These are phyloP conservation scores for barrel medic (Medicago truncatula) DNA, from an alignment of 306 rosid genomes.

Conservation along the genomic window MtrunA17r5.0-ANR NC_053042.1:2550501-2551000, in stretches of 20 bases:
- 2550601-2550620: too few species aligned
- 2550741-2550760: neutral
- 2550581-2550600: too few species aligned
- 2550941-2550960: neutral
- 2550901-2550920: neutral
- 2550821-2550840: neutral
- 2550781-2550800: slow-evolving; percentile 29
- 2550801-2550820: slow-evolving; percentile 17
- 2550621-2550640: too few species aligned
- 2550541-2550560: too few species aligned
- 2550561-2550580: too few species aligned
- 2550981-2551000: too few species aligned
- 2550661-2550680: too few species aligned
- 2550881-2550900: neutral
- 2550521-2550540: too few species aligned
- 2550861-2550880: neutral
- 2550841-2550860: neutral
- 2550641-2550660: too few species aligned
- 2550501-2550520: too few species aligned
- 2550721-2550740: neutral
- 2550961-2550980: neutral
- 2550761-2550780: neutral
- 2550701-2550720: too few species aligned
- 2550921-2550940: neutral
- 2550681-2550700: too few species aligned